Conservation (phyloP, 768 basidiomycete genomes). For the Cubamyces lactineus region DNA sequence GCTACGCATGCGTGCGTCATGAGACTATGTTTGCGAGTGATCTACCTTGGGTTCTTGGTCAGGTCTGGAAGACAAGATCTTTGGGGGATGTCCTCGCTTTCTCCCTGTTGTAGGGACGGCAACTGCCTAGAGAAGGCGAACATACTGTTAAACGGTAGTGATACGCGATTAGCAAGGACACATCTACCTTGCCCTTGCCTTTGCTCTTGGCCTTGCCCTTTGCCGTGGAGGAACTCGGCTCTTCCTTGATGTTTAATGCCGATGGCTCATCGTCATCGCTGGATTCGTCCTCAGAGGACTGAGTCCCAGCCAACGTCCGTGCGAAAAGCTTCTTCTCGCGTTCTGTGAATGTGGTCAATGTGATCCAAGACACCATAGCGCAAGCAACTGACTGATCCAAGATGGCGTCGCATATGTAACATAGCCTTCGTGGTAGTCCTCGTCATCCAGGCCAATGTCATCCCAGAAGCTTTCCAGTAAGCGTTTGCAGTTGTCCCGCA, state of each 20-base stretch:
- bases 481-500: conserved; percentile 53
- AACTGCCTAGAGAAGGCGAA: background rate
- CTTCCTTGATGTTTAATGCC: background rate
- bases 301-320: conserved; percentile 27
- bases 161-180: background rate
- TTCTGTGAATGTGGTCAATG: conserved; percentile 29
- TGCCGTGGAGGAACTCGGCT: conserved; percentile 19
- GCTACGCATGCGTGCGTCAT: background rate
- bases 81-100: conserved; percentile 5
- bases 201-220: conserved; percentile 26
- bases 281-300: conserved; percentile 18
- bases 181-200: conserved; percentile 5
- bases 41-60: background rate
- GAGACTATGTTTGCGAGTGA: background rate
- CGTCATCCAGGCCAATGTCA: conserved; percentile 58
- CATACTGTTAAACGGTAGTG: background rate
- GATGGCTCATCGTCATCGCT: conserved; percentile 18
- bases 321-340: conserved; percentile 45
- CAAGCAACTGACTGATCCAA: conserved; percentile 58
- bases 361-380: background rate
- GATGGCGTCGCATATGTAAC: conserved; percentile 43
- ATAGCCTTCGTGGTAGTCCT: conserved; percentile 55
- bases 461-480: conserved; percentile 61
- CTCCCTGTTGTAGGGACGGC: background rate
- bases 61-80: background rate